Evolutionary conservation across 306 rosid genomes (phyloP).

Genomic region (Cicer cuneatum): DNA sequence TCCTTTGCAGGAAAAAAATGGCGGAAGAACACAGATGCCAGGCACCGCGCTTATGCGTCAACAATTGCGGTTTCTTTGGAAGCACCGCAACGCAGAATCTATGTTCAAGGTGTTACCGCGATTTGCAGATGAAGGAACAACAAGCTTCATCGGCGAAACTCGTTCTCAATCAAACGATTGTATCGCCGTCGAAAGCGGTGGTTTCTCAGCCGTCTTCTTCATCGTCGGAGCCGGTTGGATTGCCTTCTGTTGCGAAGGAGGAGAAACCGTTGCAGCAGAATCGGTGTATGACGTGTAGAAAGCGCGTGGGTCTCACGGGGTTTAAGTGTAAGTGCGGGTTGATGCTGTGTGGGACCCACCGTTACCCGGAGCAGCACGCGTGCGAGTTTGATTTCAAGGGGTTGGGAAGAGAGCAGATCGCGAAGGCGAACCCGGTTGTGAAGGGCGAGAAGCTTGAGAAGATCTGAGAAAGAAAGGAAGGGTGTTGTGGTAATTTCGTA

Average conservation of each 20-base stretch:
- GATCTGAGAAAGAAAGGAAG: constrained; percentile 53
- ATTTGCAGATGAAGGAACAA: constrained; percentile 66
- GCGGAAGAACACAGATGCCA: constrained; percentile 89
- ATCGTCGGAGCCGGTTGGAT: background rate
- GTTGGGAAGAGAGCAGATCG: constrained; percentile 76
- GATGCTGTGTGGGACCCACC: constrained; percentile 75
- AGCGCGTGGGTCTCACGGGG: constrained; percentile 89
- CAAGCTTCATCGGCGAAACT: constrained; percentile 63
- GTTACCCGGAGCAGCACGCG: constrained; percentile 80
- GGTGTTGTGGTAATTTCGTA: constrained; percentile 43
- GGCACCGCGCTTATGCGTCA: constrained; percentile 68
- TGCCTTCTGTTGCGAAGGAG: background rate
- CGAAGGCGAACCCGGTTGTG: constrained; percentile 81
- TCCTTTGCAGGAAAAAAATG: constrained; percentile 47
- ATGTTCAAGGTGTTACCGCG: constrained; percentile 77
- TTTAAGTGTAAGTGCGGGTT: constrained; percentile 81
- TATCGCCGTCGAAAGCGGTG: background rate
- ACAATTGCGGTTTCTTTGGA: constrained; percentile 88
- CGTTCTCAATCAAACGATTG: constrained; percentile 57
- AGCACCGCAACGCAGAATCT: constrained; percentile 66
- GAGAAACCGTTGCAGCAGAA: constrained; percentile 44
- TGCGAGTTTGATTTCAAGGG: constrained; percentile 77
- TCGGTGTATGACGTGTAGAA: constrained; percentile 69
- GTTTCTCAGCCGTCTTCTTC: constrained; percentile 23
- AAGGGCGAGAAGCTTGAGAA: constrained; percentile 71